Evolutionary conservation across 202 grass and related monocot species (phyloP).

Genomic region (Bolboschoenoplectus hybrid): DNA sequence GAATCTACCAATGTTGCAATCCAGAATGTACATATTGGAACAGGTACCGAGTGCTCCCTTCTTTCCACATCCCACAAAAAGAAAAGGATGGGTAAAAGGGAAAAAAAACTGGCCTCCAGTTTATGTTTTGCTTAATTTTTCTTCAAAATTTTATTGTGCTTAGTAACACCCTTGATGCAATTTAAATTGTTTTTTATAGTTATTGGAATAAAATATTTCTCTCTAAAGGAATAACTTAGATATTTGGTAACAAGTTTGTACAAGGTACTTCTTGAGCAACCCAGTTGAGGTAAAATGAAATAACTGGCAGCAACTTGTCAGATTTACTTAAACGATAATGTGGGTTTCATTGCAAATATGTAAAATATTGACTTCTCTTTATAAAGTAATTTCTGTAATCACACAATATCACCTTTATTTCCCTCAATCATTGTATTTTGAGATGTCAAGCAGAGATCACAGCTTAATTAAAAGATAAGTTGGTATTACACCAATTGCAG

Average conservation of each 20-base stretch:
- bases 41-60: slow-evolving; percentile 41
- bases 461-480: neutral
- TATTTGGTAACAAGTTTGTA: neutral
- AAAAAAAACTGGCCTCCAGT: neutral
- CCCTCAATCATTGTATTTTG: neutral
- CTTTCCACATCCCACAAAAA: neutral
- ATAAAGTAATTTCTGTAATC: slow-evolving; percentile 16
- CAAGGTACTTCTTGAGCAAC: neutral
- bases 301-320: neutral
- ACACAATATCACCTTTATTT: neutral
- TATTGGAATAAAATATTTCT: neutral
- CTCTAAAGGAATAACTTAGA: slow-evolving; percentile 10
- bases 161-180: neutral
- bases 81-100: too few relatives aligned
- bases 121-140: neutral
- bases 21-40: slow-evolving; percentile 67
- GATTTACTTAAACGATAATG: neutral
- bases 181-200: neutral
- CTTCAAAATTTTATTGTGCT: neutral
- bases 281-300: slow-evolving; percentile 5
- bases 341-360: neutral
- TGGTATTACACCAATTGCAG: neutral
- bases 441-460: neutral
- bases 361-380: neutral
- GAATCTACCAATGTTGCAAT: slow-evolving; percentile 69